Evolutionary conservation across 139 green algal genomes (phyloP).

Genomic region (Asterochloris erici): DNA sequence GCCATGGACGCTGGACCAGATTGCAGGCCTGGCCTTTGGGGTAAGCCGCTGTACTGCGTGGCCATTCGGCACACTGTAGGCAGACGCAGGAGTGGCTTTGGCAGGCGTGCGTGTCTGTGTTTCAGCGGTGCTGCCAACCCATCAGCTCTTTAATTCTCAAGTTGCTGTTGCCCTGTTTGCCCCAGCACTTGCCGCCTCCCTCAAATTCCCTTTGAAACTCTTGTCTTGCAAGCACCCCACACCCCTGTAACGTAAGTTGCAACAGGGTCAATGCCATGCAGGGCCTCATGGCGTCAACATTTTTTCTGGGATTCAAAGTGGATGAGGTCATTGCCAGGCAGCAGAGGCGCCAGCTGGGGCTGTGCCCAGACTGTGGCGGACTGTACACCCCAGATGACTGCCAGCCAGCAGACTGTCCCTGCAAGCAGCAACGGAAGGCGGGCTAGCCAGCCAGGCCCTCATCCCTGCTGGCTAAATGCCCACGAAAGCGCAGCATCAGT

Average conservation of each 20-base stretch:
- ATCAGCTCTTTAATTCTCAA: too few species aligned
- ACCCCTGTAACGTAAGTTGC: not conserved
- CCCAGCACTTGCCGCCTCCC: not conserved
- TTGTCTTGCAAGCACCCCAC: not conserved
- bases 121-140: too few species aligned
- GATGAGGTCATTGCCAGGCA: not conserved
- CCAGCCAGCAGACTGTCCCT: not conserved
- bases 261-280: not conserved
- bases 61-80: too few species aligned
- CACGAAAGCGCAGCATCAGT: too few species aligned
- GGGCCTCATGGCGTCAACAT: not conserved
- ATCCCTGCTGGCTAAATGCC: too few species aligned
- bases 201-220: not conserved
- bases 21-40: not conserved
- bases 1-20: not conserved
- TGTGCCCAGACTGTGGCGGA: not conserved
- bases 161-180: too few species aligned
- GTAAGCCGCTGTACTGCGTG: not conserved
- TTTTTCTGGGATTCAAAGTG: not conserved
- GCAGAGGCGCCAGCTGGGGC: not conserved
- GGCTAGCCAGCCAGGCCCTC: too few species aligned
- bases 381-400: not conserved
- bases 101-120: too few species aligned
- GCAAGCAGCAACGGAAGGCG: too few species aligned
- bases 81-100: too few species aligned